These are phyloP conservation scores for Dillenia suffruticosa DNA, from an alignment of 164 flowering plant genomes.

Conservation along the genomic window DNA sequence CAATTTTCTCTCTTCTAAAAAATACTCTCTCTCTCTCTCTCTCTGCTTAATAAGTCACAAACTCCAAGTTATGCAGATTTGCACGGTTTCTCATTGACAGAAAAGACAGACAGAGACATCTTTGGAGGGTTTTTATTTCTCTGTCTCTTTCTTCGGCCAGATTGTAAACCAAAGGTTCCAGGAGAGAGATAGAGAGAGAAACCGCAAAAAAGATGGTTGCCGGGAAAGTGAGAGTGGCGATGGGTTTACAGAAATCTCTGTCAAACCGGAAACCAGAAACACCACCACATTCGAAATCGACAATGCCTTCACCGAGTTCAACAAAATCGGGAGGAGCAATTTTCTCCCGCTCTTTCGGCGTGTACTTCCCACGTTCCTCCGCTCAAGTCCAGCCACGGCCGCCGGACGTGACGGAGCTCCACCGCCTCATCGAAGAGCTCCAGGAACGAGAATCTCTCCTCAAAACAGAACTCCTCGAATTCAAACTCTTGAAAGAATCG, in stretches of 20 bases:
- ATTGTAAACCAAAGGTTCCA: background rate
- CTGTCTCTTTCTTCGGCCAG: background rate
- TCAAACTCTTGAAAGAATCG: constrained; percentile 63
- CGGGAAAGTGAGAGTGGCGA: constrained; percentile 65
- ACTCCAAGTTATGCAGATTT: background rate
- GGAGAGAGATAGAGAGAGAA: background rate
- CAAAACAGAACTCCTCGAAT: constrained; percentile 68
- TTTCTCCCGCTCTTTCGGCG: constrained; percentile 82
- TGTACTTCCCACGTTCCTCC: constrained; percentile 84
- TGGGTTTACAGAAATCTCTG: constrained; percentile 69
- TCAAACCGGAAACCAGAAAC: constrained; percentile 26
- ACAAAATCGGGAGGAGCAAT: constrained; percentile 11
- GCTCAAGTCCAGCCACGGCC: constrained; percentile 91
- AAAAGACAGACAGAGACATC: constrained; percentile 11
- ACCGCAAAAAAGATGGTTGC: constrained; percentile 51
- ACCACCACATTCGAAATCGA: constrained; percentile 22
- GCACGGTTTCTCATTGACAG: background rate
- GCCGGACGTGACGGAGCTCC: constrained; percentile 72
- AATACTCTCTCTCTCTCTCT: constrained; percentile 1
- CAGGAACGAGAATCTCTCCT: constrained; percentile 61
- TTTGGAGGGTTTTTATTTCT: constrained; percentile 4
- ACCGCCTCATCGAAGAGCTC: constrained; percentile 67
- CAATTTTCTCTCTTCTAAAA: too few species aligned
- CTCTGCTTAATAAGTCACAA: constrained; percentile 3
- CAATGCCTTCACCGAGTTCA: constrained; percentile 11